These are phyloP conservation scores for Geranium brycei DNA, from an alignment of 345 rosid species.

Conservation along the genomic window DNA sequence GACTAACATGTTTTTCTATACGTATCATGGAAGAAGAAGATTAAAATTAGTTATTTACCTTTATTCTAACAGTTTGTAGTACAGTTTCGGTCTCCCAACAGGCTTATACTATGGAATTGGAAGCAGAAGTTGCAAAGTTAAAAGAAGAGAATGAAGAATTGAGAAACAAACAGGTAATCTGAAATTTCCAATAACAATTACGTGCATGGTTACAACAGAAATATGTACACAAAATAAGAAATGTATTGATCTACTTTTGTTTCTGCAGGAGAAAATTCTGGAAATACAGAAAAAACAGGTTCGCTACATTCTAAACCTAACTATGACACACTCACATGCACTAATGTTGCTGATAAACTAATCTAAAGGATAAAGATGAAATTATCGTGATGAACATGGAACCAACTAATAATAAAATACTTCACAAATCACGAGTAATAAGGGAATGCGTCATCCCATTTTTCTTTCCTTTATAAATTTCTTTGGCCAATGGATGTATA, in stretches of 20 bases:
- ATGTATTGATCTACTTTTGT: conserved; percentile 11
- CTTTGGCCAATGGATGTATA: no score
- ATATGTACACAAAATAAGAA: background rate
- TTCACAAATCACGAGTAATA: no score
- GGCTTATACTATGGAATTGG: conserved; percentile 95
- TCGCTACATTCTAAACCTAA: background rate
- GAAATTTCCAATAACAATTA: no score
- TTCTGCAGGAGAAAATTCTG: conserved; percentile 50
- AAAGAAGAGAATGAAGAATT: conserved; percentile 72
- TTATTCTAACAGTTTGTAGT: no score
- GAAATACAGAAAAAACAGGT: conserved; percentile 89
- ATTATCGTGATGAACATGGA: no score
- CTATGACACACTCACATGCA: background rate
- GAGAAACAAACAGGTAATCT: conserved; percentile 56
- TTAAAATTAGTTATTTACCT: no score
- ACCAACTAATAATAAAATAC: no score
- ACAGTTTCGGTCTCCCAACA: conserved; percentile 15
- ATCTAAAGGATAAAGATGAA: background rate
- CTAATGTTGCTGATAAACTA: background rate
- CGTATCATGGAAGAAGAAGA: no score
- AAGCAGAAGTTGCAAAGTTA: conserved; percentile 78
- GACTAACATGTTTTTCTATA: no score
- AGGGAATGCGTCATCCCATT: no score
- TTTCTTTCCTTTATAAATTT: no score
- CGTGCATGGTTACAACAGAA: background rate